Evolutionary conservation across 495 filamentous ascomycete species (phyloP), one percentile per base, ranked within the genome.

Genomic region (Filosporella fistucella): DNA sequence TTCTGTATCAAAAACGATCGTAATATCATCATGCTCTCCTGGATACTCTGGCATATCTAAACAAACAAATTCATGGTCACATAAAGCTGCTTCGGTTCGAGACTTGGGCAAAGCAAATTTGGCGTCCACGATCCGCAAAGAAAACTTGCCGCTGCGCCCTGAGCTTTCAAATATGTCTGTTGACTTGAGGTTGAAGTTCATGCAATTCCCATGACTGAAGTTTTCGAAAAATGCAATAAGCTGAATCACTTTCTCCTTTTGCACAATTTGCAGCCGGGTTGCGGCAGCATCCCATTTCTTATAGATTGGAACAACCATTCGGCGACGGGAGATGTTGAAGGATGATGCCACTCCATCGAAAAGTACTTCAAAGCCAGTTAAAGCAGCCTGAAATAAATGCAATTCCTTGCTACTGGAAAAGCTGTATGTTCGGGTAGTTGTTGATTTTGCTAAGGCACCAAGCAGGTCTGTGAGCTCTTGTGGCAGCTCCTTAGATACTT

Each of bases 1-100:
- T 59, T 84, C 84, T 22, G 68, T 81, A 34, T 94, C 88, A 70
- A 96, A 96, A 20, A 80, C 58, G 57, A 96, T 84, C 18, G 81
- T 70, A 57, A 96, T 85, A 67, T 96, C 90, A 65, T 95, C 90
- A 63, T 94, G 88, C 66, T 94, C 89, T 16, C 85, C 83, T 0
- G 89, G 85, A 67, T 91, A 89, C 44, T 94, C 90, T 4, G 86
- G 84, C 72, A 86, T 72, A 61, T 96, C 90, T 47, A 95, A 64
- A 60, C 84, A 90, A 17, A 93, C 70, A 66, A 91, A 95, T 18
- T 76, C 72, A 42, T 78, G 75, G 20, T 78, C 72, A 13, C 73
- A 67, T 20, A 42, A 56, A 50, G 62, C 57, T 3, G 21, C 38
- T 21, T 51, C 44, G 16, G 2, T 22, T 25, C 5, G 23, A 2